Evolutionary conservation across 2,329 filamentous ascomycete genomes (phyloP), one percentile per base, ranked within the genome.

Genomic region (Aquanectria penicillioides): DNA sequence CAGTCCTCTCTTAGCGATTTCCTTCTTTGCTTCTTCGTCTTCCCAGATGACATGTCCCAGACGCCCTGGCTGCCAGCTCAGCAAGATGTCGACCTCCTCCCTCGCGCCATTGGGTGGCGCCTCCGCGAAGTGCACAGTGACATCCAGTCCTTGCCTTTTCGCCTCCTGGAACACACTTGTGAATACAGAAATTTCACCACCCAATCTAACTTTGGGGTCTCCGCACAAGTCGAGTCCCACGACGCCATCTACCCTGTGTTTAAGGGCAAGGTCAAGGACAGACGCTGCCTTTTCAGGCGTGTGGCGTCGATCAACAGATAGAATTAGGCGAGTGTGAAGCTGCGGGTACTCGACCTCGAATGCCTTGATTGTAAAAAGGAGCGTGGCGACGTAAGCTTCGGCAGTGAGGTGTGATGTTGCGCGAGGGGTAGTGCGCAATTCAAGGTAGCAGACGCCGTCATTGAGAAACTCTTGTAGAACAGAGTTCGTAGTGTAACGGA

Each of bases 71-170:
- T 75, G 63, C 81, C 87, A 94, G 0, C 77, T 78, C 37, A 96
- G 79, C 50, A 95, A 75, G 2, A 82, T 84, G 11, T 78, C 72
- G 12, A 94, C 78, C 77, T 95, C 92, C 6, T 77, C 73, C 2
- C 81, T 77, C 3, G 81, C 81, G 0, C 83, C 83, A 8, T 86
- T 88, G 3, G 77, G 76, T 38, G 83, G 79, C 2, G 85, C 82
- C 75, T 95, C 92, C 2, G 89, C 92, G 71, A 95, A 95, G 73
- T 95, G 92, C 49, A 94, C 75, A 0, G 92, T 94, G 22, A 93
- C 75, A 1, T 82, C 82, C 13, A 95, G 73, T 0, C 84, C 85
- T 1, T 80, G 61, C 0, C 69, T 71, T 59, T 80, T 83, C 5
- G 89, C 90, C 52, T 79, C 77, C 1, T 72, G 66, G 64, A 95